Evolutionary conservation across 2,329 filamentous ascomycete species (phyloP), one percentile per base, ranked within the genome.

Genomic region (Aspergillus melleus): DNA sequence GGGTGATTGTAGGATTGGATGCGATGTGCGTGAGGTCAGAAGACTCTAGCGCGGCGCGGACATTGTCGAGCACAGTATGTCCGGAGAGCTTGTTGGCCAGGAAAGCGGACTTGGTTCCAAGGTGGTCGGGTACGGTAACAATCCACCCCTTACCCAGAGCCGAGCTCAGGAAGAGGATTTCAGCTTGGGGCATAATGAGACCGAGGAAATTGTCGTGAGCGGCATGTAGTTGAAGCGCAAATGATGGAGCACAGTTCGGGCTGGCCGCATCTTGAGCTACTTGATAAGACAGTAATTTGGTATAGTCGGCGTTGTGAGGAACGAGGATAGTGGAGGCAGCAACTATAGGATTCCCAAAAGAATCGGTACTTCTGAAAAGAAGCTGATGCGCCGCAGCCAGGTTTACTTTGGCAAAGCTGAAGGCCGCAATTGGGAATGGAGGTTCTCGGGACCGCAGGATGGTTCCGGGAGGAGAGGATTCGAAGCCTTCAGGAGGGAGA

Each of bases 51-150:
- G 77, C 74, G 4, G 79, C 79, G 11, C 81, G 76, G 1, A 81
- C 66, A 2, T 71, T 70, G 64, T 83, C 77, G 11, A 82, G 66
- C 10, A 76, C 78, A 0, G 77, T 77, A 51, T 82, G 76, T 2
- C 80, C 81, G 1, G 75, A 73, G 50, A 76, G 69, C 4, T 75
- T 70, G 11, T 79, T 79, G 0, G 77, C 76, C 0, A 74, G 66
- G 63, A 80, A 83, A 8, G 76, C 73, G 1, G 79, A 80, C 14
- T 69, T 68, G 2, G 78, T 77, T 0, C 80, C 80, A 57, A 81
- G 74, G 56, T 76, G 79, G 63, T 84, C 82, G 0, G 82, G 80
- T 8, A 80, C 69, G 16, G 76, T 79, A 24, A 84, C 78, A 20
- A 78, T 71, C 80, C 80, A 83, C 6, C 81, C 80, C 14, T 63